These are phyloP conservation scores for Coleophoma cylindrospora DNA, from an alignment of 2,329 filamentous ascomycete genomes.

Conservation along the genomic window DNA sequence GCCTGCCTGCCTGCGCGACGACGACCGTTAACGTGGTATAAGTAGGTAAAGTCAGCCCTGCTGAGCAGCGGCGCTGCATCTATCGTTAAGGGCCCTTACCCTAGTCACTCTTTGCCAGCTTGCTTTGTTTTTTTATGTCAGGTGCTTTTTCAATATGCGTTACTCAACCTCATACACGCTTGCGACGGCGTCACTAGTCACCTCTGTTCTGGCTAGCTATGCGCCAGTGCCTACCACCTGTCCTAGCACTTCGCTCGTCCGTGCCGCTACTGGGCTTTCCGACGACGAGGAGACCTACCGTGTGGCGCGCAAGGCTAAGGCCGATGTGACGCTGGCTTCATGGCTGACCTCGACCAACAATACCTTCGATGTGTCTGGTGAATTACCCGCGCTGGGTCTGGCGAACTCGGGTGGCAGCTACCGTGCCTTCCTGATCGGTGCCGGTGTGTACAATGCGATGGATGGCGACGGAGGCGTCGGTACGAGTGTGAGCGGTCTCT, in stretches of 20 bases:
- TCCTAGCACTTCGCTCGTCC: conserved; percentile 4
- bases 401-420: conserved; percentile 25
- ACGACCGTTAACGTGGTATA: too few relatives aligned
- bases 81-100: neutral
- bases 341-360: conserved; percentile 5
- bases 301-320: conserved; percentile 4
- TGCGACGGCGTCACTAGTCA: neutral
- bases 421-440: conserved; percentile 22
- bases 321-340: conserved; percentile 4
- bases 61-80: neutral
- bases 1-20: too few relatives aligned
- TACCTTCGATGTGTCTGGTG: neutral
- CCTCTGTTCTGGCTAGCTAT: neutral
- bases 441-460: conserved; percentile 23
- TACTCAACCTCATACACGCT: neutral
- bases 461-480: conserved; percentile 13
- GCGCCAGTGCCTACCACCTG: conserved; percentile 7
- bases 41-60: too few relatives aligned
- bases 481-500: conserved; percentile 8
- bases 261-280: conserved; percentile 5
- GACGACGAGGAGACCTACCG: conserved; percentile 7
- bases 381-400: conserved; percentile 17
- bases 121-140: neutral
- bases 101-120: neutral
- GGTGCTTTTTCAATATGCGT: neutral